Percentiles rank a stretch among this genome's conserved stretches.
Evolutionary conservation across 1,139 yeast species (phyloP).

Genomic region (Yamadazyma oceani): DNA sequence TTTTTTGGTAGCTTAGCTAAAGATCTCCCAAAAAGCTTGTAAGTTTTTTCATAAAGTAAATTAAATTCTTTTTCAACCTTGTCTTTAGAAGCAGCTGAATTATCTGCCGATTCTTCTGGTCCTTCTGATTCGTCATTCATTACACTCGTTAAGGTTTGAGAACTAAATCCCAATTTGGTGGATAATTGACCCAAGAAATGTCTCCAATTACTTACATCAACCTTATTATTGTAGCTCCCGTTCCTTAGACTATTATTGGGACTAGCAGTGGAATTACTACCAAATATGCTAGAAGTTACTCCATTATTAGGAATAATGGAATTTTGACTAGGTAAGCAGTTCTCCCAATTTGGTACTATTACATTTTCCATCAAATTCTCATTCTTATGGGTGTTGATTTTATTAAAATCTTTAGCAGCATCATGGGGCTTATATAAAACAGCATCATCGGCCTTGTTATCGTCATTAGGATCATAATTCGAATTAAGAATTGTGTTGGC

Average conservation of each 20-base stretch:
- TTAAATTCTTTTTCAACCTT: slow-evolving; percentile 36
- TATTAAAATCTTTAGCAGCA: slow-evolving; percentile 40
- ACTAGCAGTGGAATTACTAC: slow-evolving; percentile 28
- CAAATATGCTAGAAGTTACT: slow-evolving; percentile 22
- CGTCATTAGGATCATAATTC: slow-evolving; percentile 21
- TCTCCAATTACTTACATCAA: slow-evolving; percentile 41
- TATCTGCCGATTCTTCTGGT: slow-evolving; percentile 11
- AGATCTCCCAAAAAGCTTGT: slow-evolving; percentile 41
- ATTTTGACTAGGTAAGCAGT: slow-evolving; percentile 36
- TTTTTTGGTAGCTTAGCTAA: slow-evolving; percentile 37
- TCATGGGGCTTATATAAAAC: slow-evolving; percentile 49
- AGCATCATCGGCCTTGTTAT: slow-evolving; percentile 39
- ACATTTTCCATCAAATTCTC: slow-evolving; percentile 43
- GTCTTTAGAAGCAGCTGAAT: slow-evolving; percentile 18
- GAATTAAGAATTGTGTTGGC: slow-evolving; percentile 39
- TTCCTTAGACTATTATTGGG: slow-evolving; percentile 14
- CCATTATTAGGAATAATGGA: slow-evolving; percentile 28
- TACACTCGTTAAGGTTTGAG: slow-evolving; percentile 32
- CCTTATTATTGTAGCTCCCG: slow-evolving; percentile 9
- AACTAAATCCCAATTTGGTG: slow-evolving; percentile 38
- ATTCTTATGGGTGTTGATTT: slow-evolving; percentile 48
- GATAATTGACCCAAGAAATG: slow-evolving; percentile 37
- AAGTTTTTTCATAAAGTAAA: slow-evolving; percentile 39
- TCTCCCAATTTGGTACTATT: slow-evolving; percentile 46
- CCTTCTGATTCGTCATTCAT: slow-evolving; percentile 18